These are phyloP conservation scores for Parmelia sp. DNA, from an alignment of 495 filamentous ascomycete species.

Conservation along the genomic window DNA sequence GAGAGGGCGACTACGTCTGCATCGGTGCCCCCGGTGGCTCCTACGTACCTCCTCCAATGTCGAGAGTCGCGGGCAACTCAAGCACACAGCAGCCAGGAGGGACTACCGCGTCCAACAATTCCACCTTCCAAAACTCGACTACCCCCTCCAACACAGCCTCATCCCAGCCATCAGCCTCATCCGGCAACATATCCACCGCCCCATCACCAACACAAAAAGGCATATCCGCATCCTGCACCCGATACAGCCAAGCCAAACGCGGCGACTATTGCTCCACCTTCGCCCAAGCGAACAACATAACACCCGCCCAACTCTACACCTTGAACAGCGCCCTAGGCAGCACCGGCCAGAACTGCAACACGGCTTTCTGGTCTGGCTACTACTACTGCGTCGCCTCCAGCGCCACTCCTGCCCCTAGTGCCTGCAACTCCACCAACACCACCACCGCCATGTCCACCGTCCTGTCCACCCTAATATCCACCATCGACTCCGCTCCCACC, in stretches of 20 bases:
- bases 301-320: slow-evolving; percentile 9
- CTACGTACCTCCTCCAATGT: slow-evolving; percentile 12
- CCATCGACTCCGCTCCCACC: not conserved
- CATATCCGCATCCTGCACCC: slow-evolving; percentile 23
- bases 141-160: not conserved
- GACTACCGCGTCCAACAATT: slow-evolving; percentile 2
- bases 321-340: slow-evolving; percentile 17
- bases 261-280: slow-evolving; percentile 22
- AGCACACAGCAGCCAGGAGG: slow-evolving; percentile 16
- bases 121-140: not conserved
- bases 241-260: slow-evolving; percentile 17
- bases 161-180: slow-evolving; percentile 10
- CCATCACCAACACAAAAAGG: slow-evolving; percentile 24
- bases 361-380: slow-evolving; percentile 6
- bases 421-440: not conserved
- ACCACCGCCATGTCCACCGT: not conserved
- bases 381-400: slow-evolving; percentile 14
- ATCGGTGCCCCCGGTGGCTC: slow-evolving; percentile 18
- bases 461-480: not conserved
- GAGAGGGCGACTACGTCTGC: slow-evolving; percentile 17
- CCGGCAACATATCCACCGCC: slow-evolving; percentile 1
- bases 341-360: slow-evolving; percentile 5
- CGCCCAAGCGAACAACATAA: slow-evolving; percentile 17
- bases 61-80: slow-evolving; percentile 1
- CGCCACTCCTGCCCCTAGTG: not conserved